A percentile compares a stretch with the other conserved stretches of the same genome.
Evolutionary conservation across 2,329 filamentous ascomycete species (phyloP).

Genomic region (Paraphoma sp.): DNA sequence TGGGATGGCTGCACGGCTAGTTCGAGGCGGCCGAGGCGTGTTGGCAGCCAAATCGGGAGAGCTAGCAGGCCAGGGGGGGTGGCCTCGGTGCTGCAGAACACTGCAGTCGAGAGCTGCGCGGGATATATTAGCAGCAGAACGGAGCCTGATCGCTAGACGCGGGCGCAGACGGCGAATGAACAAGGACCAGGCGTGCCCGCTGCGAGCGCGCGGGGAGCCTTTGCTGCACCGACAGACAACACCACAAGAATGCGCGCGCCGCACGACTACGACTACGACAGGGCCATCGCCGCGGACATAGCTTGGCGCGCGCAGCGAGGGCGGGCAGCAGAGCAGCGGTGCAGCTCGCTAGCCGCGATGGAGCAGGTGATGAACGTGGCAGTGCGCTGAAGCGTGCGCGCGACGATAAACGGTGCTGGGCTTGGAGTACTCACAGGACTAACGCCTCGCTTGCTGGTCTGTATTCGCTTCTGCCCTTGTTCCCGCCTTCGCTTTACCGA

Average conservation of each 20-base stretch:
- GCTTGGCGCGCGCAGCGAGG: not conserved
- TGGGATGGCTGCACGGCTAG: slow-evolving; percentile 28
- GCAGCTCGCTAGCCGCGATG: slow-evolving; percentile 24
- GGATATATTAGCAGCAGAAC: slow-evolving; percentile 18
- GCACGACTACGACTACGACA: not conserved
- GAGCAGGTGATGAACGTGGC: slow-evolving; percentile 29
- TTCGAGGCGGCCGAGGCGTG: slow-evolving; percentile 25
- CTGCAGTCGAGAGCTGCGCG: slow-evolving; percentile 8
- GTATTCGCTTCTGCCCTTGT: not conserved
- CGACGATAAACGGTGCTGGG: slow-evolving; percentile 3
- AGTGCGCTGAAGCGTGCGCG: slow-evolving; percentile 14
- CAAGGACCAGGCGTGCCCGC: not conserved
- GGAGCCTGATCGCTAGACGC: slow-evolving; percentile 10
- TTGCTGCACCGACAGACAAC: slow-evolving; percentile 7
- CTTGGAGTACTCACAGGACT: not conserved
- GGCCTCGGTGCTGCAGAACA: slow-evolving; percentile 12
- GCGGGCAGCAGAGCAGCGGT: not conserved
- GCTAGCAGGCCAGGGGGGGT: slow-evolving; percentile 21
- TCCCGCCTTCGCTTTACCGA: not conserved
- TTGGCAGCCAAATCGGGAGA: slow-evolving; percentile 20
- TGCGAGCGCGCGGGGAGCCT: not conserved
- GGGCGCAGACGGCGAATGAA: not conserved
- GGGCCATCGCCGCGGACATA: no score
- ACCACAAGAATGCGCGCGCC: slow-evolving; percentile 20
- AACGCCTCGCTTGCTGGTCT: not conserved